Base-by-base conservation (phyloP, 2,329 filamentous ascomycete species). In the Cladophialophora chaetospira region DNA sequence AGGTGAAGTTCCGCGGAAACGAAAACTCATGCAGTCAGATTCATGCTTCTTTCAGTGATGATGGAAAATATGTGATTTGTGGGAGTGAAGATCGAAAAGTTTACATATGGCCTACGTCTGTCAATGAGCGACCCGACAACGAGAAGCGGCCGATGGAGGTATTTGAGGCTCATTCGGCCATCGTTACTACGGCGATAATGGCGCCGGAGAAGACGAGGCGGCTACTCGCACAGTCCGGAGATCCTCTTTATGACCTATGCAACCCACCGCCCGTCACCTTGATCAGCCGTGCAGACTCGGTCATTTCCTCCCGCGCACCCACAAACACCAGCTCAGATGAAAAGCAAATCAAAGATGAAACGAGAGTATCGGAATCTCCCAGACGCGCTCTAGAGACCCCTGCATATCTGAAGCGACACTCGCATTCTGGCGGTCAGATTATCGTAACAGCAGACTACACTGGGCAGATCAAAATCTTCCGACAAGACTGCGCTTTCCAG, bases 181-280 rank as follows among this genome's bases (percentile, higher is more conserved):
- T 95, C 57, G 92, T 96, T 3, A 97, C 93, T 0, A 88, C 87
- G n/a, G 90, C 93, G 1, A 76, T 94, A 3, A 87, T 97, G 68
- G 93, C 93, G 0, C 93, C 94, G 0, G 82, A 83, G 0, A 85
- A 84, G 66, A 91, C 91, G 9, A 84, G 89, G 55, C 87, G 89
- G 67, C 78, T 94, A 2, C 80, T 99, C 0, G 86, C 88, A 48
- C 82, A 83, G 11, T 95, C 91, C 0, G 89, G 90, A 53, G 92
- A 99, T 69, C 92, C 94, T 1, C 83, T 99, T n/a, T 99, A 91
- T 71, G 92, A 97, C 66, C 80, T 97, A 1, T 97, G 94, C 78
- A 97, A 97, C 66, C 94, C 94, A 4, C 94, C 93, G 0, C 91
- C 93, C 0, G 85, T 97, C 13, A 92, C 85, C 5, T 78, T 97